phyloP scores from a whole-genome alignment of 2,329 filamentous ascomycete species.

The Ophiostoma ips region DNA sequence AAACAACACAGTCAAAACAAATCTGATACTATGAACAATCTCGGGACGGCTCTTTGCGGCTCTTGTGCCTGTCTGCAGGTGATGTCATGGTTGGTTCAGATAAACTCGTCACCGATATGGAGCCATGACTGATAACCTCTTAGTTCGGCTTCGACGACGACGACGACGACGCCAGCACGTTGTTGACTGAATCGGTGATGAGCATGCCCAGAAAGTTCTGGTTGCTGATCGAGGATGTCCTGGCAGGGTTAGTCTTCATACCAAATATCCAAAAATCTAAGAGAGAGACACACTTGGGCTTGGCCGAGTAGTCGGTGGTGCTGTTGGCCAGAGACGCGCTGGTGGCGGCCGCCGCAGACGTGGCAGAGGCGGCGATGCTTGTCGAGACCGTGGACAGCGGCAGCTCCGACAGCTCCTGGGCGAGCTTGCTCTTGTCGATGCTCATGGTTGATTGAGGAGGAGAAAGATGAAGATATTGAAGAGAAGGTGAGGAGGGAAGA shows the following conservation, averaged over 20 bases:
- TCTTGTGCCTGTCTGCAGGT: no score
- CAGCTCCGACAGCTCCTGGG: constrained; percentile 10
- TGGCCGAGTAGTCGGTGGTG: not conserved
- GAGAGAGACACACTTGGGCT: not conserved
- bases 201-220: constrained; percentile 9
- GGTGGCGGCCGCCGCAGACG: constrained; percentile 3
- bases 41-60: no score
- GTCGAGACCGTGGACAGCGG: constrained; percentile 9
- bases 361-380: constrained; percentile 5
- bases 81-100: no score
- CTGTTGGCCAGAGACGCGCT: not conserved
- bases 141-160: not conserved
- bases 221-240: constrained; percentile 7
- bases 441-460: constrained; percentile 12
- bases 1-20: not conserved
- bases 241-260: not conserved
- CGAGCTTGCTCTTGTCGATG: constrained; percentile 11
- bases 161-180: constrained; percentile 5
- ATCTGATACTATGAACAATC: not conserved
- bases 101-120: no score
- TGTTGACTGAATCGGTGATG: constrained; percentile 11
- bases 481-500: not conserved
- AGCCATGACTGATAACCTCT: no score
- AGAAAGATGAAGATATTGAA: no score
- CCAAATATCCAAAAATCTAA: not conserved